Base-by-base conservation (phyloP, 2,329 filamentous ascomycete species). In the Blumeria hordei region DNA sequence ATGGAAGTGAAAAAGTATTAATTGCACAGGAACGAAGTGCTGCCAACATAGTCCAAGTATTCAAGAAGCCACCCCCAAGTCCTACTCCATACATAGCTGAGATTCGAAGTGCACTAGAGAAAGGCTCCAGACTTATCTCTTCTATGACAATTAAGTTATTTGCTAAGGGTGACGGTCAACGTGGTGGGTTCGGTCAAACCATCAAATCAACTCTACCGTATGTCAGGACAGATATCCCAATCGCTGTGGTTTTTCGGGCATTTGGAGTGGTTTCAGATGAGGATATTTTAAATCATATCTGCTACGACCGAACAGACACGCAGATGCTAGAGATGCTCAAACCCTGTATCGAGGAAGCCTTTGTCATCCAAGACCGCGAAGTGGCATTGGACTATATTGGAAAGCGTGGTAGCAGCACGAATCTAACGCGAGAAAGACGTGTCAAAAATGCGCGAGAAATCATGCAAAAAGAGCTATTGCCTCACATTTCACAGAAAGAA, bases 251-350 rank as follows among this genome's bases (percentile, higher is more conserved):
- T 56, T 98, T 98, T 73, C 81, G 92, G 64, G 93, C 92, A 3
- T 74, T 98, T 12, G 92, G 92, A 62, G 84, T 98, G 36, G 90
- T 98, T 5, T 95, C 90, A 8, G 92, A 98, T 64, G 88, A 96
- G 67, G 92, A 98, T 65, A 98, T 98, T 59, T 74, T 98, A 50
- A 95, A 95, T 66, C 88, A 95, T 66, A 94, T 98, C 61, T 94
- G 88, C 69, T 95, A 94, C 68, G 88, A 96, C 65, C 81, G 87
- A 59, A 92, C 83, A 63, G 93, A 98, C 67, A 94, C 83, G 32
- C 85, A 93, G 64, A 95, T 98, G 88, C 73, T 98, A 56, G 92
- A 98, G 72, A 92, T 95, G 79, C 71, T 98, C 62, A 90, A 94
- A 62, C 90, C 92, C 3, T 96, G 88, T 72, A 88, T 98, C 57